Evolutionary conservation across 2,329 filamentous ascomycete genomes (phyloP).

Genomic region (Colletotrichum karsti): DNA sequence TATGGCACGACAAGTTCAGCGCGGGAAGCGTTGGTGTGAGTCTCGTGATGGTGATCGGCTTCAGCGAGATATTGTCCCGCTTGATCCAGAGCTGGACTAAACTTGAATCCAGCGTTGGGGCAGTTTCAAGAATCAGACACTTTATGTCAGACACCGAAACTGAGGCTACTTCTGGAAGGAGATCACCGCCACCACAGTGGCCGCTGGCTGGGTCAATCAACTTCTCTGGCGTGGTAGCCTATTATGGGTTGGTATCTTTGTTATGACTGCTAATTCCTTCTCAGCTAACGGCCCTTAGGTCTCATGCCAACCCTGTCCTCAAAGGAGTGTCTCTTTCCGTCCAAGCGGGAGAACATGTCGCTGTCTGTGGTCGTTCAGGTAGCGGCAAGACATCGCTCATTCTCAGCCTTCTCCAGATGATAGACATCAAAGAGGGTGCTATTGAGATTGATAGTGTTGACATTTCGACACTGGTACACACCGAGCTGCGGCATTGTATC

Average conservation of each 20-base stretch:
- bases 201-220: not conserved
- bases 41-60: constrained; percentile 21
- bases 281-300: not conserved
- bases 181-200: not conserved
- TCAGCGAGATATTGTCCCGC: not conserved
- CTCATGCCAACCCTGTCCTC: not conserved
- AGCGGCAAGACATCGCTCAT: constrained; percentile 15
- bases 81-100: constrained; percentile 25
- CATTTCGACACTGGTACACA: not conserved
- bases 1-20: constrained; percentile 36
- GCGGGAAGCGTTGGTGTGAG: constrained; percentile 36
- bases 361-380: constrained; percentile 8
- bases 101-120: constrained; percentile 31
- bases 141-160: not conserved
- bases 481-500: not conserved
- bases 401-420: constrained; percentile 6
- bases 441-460: constrained; percentile 1
- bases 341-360: not conserved
- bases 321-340: not conserved
- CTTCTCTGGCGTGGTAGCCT: constrained; percentile 1
- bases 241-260: not conserved
- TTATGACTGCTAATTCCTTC: no score
- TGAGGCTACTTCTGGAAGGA: not conserved
- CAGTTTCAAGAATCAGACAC: not conserved
- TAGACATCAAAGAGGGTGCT: not conserved